Evolutionary conservation across 1,284 basidiomycete species (phyloP).

Genomic region (Ustilago sp.): DNA sequence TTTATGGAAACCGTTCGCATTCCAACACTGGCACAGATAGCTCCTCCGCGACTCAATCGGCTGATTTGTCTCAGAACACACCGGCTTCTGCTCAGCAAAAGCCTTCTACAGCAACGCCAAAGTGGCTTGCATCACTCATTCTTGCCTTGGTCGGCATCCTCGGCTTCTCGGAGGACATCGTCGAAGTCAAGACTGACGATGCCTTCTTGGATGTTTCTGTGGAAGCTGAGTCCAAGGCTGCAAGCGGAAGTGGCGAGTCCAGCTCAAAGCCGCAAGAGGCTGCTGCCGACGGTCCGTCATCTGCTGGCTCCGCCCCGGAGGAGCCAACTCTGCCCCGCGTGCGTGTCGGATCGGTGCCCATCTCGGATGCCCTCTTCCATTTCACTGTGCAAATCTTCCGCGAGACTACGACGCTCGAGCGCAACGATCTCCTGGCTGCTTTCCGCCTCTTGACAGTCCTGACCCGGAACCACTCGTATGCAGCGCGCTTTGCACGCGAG

Average conservation of each 20-base stretch:
- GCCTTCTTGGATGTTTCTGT: slow-evolving; percentile 26
- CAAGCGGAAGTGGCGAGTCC: background rate
- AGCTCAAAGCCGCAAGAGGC: background rate
- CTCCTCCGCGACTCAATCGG: background rate
- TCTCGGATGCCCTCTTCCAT: slow-evolving; percentile 64
- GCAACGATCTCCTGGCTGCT: slow-evolving; percentile 57
- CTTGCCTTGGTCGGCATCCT: slow-evolving; percentile 72
- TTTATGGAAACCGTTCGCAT: slow-evolving; percentile 55
- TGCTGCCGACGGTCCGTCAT: slow-evolving; percentile 1
- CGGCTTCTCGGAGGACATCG: slow-evolving; percentile 79
- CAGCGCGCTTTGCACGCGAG: slow-evolving; percentile 44
- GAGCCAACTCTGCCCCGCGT: slow-evolving; percentile 22
- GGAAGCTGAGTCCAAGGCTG: background rate
- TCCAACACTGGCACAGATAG: background rate
- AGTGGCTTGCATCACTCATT: slow-evolving; percentile 50
- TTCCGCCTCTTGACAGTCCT: slow-evolving; percentile 62
- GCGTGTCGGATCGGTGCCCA: slow-evolving; percentile 18
- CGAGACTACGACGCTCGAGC: slow-evolving; percentile 37
- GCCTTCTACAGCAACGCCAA: slow-evolving; percentile 19
- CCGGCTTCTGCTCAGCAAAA: background rate
- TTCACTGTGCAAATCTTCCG: slow-evolving; percentile 68
- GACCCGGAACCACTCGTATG: slow-evolving; percentile 51
- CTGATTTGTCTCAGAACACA: background rate
- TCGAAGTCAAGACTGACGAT: slow-evolving; percentile 72
- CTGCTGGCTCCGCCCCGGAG: background rate